phyloP scores from a whole-genome alignment of 805 yeast species.

The Spathaspora girioi region DNA sequence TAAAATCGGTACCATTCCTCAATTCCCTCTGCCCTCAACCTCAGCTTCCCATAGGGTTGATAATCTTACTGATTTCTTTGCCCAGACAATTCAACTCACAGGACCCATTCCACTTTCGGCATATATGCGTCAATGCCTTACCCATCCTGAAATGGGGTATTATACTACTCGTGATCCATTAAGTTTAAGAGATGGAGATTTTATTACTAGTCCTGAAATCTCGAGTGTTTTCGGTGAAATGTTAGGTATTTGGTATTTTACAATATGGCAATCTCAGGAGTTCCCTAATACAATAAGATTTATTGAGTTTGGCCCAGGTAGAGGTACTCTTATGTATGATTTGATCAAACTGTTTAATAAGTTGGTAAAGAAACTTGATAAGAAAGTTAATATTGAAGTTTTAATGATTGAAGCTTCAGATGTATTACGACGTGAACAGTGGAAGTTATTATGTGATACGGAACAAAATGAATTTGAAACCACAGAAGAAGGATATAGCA shows the following conservation, averaged over 20 bases:
- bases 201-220: constrained; percentile 82
- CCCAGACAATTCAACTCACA: constrained; percentile 54
- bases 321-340: constrained; percentile 75
- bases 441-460: constrained; percentile 40
- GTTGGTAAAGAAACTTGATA: constrained; percentile 40
- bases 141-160: constrained; percentile 75
- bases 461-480: constrained; percentile 13
- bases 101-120: constrained; percentile 75
- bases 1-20: constrained; percentile 33
- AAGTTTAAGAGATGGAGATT: constrained; percentile 61
- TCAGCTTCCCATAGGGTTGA: constrained; percentile 11
- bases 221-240: constrained; percentile 85
- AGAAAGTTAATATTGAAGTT: constrained; percentile 34
- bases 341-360: constrained; percentile 46
- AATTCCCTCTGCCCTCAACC: constrained; percentile 24
- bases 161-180: constrained; percentile 76
- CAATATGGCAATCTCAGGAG: constrained; percentile 56
- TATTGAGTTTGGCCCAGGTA: constrained; percentile 83
- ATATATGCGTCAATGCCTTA: constrained; percentile 77
- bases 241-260: constrained; percentile 69
- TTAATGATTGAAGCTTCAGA: constrained; percentile 71
- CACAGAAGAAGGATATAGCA: constrained; percentile 28
- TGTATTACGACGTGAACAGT: constrained; percentile 57
- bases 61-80: constrained; percentile 35
- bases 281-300: constrained; percentile 48